Evolutionary conservation across 306 rosid species (phyloP).

Genomic region (Clitoria ternatea): DNA sequence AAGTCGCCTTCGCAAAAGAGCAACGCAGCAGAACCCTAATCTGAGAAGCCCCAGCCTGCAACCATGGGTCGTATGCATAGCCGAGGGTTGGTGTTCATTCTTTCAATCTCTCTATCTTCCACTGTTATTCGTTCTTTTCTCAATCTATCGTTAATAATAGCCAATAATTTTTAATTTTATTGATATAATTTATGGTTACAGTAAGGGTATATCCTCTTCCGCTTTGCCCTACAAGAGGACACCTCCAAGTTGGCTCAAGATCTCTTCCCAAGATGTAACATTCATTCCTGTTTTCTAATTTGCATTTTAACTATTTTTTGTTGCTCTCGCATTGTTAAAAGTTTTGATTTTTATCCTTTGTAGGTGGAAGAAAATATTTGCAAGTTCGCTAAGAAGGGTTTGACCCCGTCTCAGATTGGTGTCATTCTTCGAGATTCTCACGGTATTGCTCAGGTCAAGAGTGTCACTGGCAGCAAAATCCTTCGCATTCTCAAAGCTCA

Average conservation of each 20-base stretch:
- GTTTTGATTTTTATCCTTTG: neutral
- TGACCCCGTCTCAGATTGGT: constrained; percentile 94
- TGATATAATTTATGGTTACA: too few species aligned
- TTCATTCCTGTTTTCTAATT: too few species aligned
- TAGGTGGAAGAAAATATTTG: constrained; percentile 83
- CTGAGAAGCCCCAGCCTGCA: constrained; percentile 6
- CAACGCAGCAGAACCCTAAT: neutral
- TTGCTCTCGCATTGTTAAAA: neutral
- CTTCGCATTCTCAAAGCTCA: constrained; percentile 89
- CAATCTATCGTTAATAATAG: neutral
- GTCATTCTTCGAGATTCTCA: constrained; percentile 90
- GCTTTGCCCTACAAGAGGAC: constrained; percentile 91
- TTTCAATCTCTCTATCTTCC: neutral
- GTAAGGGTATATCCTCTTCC: constrained; percentile 96
- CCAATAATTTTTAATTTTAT: neutral
- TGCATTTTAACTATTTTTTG: too few species aligned
- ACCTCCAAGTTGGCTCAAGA: constrained; percentile 84
- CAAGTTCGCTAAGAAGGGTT: constrained; percentile 88
- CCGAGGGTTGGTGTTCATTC: constrained; percentile 52
- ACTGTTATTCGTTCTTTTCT: neutral
- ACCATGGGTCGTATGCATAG: constrained; percentile 95
- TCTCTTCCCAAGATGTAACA: constrained; percentile 71
- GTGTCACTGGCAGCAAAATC: constrained; percentile 79
- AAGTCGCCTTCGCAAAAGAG: neutral
- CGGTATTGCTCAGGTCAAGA: constrained; percentile 88